A percentile compares a stretch with the other conserved stretches of the same genome.
These are phyloP conservation scores for Chondrostereum purpureum DNA, from an alignment of 1,284 basidiomycete genomes.

Conservation along the genomic window DNA sequence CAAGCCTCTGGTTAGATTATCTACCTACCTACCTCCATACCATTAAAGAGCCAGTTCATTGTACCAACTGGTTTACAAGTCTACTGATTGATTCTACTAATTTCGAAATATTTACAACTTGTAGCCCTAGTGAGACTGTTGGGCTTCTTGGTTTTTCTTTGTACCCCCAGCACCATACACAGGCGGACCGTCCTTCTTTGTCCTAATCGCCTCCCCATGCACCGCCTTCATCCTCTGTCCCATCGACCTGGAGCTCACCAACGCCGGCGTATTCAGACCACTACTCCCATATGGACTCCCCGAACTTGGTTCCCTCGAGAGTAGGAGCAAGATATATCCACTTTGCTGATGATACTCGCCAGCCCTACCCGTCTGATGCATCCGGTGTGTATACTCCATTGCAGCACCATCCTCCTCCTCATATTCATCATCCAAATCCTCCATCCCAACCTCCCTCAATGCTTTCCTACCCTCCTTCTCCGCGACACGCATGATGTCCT, in stretches of 20 bases:
- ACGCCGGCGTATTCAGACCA: constrained; percentile 40
- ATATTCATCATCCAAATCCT: no score
- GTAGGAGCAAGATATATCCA: constrained; percentile 56
- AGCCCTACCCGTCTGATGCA: constrained; percentile 28
- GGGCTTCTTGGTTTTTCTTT: constrained; percentile 45
- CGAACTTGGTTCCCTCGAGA: constrained; percentile 37
- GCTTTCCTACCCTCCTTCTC: constrained; percentile 60
- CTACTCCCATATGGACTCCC: constrained; percentile 44
- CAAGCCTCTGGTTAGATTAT: no score
- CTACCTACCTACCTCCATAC: no score
- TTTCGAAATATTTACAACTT: no score
- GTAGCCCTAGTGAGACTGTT: no score
- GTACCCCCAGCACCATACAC: constrained; percentile 3
- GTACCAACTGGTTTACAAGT: no score
- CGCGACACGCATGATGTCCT: constrained; percentile 64
- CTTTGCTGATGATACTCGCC: constrained; percentile 36
- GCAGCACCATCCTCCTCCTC: constrained; percentile 21
- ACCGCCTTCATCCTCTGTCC: constrained; percentile 29
- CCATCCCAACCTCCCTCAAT: constrained; percentile 27
- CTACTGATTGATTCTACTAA: no score
- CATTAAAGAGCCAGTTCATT: no score
- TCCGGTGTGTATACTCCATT: constrained; percentile 36
- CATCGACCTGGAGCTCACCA: constrained; percentile 25
- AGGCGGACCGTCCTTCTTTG: constrained; percentile 30
- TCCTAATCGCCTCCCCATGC: constrained; percentile 56